phyloP scores from a whole-genome alignment of 2,329 filamentous ascomycete species.

The Beauveria medogensis region DNA sequence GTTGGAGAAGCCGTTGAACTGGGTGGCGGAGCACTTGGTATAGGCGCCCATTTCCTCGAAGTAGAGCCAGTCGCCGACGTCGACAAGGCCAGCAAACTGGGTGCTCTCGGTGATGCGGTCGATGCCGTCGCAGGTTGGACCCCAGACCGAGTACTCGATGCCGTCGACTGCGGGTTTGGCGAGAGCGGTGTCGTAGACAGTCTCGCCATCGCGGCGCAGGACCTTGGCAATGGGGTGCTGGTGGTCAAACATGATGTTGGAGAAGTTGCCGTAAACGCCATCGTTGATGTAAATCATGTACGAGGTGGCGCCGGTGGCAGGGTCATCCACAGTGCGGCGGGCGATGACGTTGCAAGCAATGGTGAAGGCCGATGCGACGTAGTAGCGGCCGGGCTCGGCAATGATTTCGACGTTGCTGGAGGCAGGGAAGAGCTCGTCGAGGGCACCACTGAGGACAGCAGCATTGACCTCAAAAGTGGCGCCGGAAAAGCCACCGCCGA shows the following conservation, averaged over 20 bases:
- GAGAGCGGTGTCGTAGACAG: constrained; percentile 48
- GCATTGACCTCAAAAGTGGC: constrained; percentile 93
- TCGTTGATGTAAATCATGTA: constrained; percentile 99
- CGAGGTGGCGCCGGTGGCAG: constrained; percentile 54
- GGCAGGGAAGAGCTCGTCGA: constrained; percentile 83
- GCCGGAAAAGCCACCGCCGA: constrained; percentile 85
- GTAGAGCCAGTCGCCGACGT: constrained; percentile 96
- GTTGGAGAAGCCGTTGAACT: constrained; percentile 96
- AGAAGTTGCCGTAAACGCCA: constrained; percentile 96
- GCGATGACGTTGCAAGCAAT: constrained; percentile 95
- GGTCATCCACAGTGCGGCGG: constrained; percentile 76
- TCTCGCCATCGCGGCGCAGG: constrained; percentile 53
- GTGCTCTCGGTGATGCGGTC: constrained; percentile 85
- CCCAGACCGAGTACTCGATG: constrained; percentile 93
- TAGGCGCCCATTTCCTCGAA: constrained; percentile 99
- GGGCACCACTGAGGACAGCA: constrained; percentile 63
- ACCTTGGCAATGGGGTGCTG: constrained; percentile 84
- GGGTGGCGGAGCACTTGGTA: constrained; percentile 94
- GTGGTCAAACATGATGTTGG: constrained; percentile 98
- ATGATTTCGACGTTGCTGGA: constrained; percentile 69
- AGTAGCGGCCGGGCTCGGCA: constrained; percentile 93
- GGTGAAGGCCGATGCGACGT: constrained; percentile 87
- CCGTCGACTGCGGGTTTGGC: constrained; percentile 42
- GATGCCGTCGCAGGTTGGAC: constrained; percentile 95
- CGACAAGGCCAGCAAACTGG: constrained; percentile 65